Evolutionary conservation across 2,329 filamentous ascomycete species (phyloP).

Genomic region (Alternaria viburni): DNA sequence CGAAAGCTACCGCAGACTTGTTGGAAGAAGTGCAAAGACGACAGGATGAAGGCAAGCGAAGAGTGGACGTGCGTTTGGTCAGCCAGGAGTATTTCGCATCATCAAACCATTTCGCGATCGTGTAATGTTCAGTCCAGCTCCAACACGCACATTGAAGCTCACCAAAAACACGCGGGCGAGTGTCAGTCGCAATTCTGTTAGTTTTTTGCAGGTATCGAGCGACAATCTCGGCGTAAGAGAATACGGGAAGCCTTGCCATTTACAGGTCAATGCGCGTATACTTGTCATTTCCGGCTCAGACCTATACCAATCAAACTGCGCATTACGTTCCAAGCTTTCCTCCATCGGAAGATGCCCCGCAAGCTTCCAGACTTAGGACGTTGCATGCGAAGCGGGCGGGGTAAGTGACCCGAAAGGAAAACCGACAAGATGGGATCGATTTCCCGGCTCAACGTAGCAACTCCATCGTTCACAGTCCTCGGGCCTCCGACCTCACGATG

Average conservation of each 20-base stretch:
- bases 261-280: neutral
- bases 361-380: neutral
- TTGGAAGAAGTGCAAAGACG: constrained; percentile 48
- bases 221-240: neutral
- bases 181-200: neutral
- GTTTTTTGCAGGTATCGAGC: neutral
- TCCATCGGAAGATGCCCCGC: neutral
- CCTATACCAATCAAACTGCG: neutral
- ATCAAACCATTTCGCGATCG: constrained; percentile 60
- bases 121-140: constrained; percentile 40
- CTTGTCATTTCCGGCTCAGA: neutral
- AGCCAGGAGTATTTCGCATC: constrained; percentile 55
- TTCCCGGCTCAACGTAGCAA: constrained; percentile 9
- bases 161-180: neutral
- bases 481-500: constrained; percentile 16
- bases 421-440: constrained; percentile 8
- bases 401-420: neutral
- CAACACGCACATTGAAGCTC: neutral
- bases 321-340: neutral
- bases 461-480: neutral
- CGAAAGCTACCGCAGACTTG: constrained; percentile 49
- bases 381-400: neutral
- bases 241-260: neutral
- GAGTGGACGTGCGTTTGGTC: constrained; percentile 49
- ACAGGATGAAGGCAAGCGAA: constrained; percentile 46